A percentile compares a stretch with the other conserved stretches of the same genome.
These are phyloP conservation scores for Boehmeria nivea DNA, from an alignment of 306 rosid genomes.

Conservation along the genomic window DNA sequence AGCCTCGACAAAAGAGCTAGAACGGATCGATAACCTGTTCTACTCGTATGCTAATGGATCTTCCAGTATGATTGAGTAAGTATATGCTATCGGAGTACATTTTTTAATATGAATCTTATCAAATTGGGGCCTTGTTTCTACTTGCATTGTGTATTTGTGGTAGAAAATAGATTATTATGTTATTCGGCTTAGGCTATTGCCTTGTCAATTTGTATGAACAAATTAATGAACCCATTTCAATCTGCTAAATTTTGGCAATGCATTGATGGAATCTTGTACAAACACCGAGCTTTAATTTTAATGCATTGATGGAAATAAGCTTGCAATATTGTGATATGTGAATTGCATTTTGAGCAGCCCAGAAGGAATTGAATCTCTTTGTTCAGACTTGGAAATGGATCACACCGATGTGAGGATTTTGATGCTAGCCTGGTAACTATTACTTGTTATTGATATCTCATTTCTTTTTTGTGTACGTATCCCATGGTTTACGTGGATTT, in stretches of 20 bases:
- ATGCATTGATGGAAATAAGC: neutral
- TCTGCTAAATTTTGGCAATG: conserved; percentile 3
- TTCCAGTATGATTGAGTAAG: conserved; percentile 91
- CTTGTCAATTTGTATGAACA: too few species aligned
- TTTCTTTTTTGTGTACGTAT: conserved; percentile 11
- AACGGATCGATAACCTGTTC: conserved; percentile 69
- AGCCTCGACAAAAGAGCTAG: conserved; percentile 78
- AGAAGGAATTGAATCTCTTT: conserved; percentile 90
- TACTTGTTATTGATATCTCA: conserved; percentile 15
- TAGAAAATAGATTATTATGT: too few species aligned
- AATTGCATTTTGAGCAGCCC: conserved; percentile 57
- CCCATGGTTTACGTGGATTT: conserved; percentile 28
- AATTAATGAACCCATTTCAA: neutral
- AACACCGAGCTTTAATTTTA: neutral
- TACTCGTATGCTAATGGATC: conserved; percentile 70
- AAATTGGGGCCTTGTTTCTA: neutral
- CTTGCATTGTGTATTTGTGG: neutral
- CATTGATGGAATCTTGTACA: neutral
- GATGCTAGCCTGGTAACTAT: conserved; percentile 96
- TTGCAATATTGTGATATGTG: neutral
- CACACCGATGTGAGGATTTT: conserved; percentile 91
- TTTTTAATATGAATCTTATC: neutral
- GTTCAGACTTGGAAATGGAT: conserved; percentile 85
- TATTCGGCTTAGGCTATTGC: too few species aligned
- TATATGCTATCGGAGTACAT: neutral